A percentile compares a stretch with the other conserved stretches of the same genome.
Conservation (phyloP, 2,329 filamentous ascomycete species). For the Ramularia endophylla region DNA sequence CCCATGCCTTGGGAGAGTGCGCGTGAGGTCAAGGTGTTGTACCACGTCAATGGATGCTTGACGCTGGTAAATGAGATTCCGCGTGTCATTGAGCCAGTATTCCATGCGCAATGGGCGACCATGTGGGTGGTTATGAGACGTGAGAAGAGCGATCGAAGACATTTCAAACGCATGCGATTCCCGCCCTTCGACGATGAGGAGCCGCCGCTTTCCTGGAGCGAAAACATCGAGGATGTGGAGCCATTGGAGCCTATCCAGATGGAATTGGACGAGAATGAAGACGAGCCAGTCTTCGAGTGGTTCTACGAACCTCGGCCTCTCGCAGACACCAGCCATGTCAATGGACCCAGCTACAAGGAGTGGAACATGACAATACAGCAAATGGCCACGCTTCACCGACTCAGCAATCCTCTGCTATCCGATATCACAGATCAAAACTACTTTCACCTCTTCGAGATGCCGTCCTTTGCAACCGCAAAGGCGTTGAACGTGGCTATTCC, state of each 20-base stretch:
- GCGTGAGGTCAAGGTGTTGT: conserved; percentile 93
- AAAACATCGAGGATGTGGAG: conserved; percentile 98
- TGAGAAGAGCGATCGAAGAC: conserved; percentile 89
- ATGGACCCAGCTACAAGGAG: conserved; percentile 90
- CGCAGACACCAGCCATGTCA: conserved; percentile 86
- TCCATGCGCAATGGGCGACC: conserved; percentile 97
- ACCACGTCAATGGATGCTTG: conserved; percentile 96
- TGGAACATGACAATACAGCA: conserved; percentile 93
- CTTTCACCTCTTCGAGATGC: conserved; percentile 93
- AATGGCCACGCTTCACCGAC: conserved; percentile 90
- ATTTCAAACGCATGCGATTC: conserved; percentile 99
- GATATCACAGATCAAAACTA: conserved; percentile 96
- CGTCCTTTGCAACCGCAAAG: conserved; percentile 93
- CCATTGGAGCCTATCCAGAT: conserved; percentile 97
- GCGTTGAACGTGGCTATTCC: conserved; percentile 95
- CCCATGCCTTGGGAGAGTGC: conserved; percentile 99
- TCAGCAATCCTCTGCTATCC: conserved; percentile 84
- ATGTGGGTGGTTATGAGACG: conserved; percentile 99
- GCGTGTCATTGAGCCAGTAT: conserved; percentile 94
- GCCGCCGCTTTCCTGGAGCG: conserved; percentile 93
- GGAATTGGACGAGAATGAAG: conserved; percentile 92
- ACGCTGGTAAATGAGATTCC: conserved; percentile 96
- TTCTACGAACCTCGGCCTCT: conserved; percentile 94
- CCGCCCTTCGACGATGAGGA: conserved; percentile 99
- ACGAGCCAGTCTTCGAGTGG: conserved; percentile 89